Conservation (phyloP, 1,139 yeast species). For the Diutina pseudorugosa region DNA sequence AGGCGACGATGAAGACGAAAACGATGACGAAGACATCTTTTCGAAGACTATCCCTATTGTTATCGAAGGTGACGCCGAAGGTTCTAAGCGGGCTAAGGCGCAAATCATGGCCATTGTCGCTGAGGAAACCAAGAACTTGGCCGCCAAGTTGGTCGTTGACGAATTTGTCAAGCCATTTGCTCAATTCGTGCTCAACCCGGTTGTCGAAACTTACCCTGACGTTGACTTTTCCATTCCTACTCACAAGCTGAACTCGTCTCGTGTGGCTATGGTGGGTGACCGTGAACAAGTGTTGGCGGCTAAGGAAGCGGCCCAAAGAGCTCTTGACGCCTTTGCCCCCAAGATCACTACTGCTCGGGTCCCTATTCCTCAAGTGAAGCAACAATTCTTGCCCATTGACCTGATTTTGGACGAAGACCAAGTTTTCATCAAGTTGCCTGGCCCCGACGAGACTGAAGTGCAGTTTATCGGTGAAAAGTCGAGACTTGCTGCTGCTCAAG, state of each 20-base stretch:
- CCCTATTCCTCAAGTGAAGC: constrained; percentile 31
- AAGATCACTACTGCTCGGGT: constrained; percentile 26
- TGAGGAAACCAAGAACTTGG: constrained; percentile 54
- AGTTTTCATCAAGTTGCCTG: constrained; percentile 56
- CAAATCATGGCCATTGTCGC: constrained; percentile 64
- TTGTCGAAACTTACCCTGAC: background rate
- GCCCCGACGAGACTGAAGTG: constrained; percentile 32
- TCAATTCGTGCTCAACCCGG: background rate
- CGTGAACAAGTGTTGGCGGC: constrained; percentile 45
- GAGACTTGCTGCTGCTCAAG: constrained; percentile 49
- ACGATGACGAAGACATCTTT: constrained; percentile 34
- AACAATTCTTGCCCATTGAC: constrained; percentile 35
- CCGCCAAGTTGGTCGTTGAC: constrained; percentile 36
- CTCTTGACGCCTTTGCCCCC: constrained; percentile 32
- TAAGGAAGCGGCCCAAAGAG: constrained; percentile 32
- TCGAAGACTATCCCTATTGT: constrained; percentile 48
- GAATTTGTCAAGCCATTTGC: constrained; percentile 43
- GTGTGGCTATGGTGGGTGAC: constrained; percentile 45
- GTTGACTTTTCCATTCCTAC: constrained; percentile 10
- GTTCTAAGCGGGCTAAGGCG: constrained; percentile 62
- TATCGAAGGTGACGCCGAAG: constrained; percentile 78
- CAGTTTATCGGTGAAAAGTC: constrained; percentile 53
- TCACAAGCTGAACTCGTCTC: constrained; percentile 15
- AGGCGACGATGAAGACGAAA: constrained; percentile 10
- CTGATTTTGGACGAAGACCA: constrained; percentile 35